phyloP scores from a whole-genome alignment of 2,329 filamentous ascomycete genomes.

The Capronia americana region DNA sequence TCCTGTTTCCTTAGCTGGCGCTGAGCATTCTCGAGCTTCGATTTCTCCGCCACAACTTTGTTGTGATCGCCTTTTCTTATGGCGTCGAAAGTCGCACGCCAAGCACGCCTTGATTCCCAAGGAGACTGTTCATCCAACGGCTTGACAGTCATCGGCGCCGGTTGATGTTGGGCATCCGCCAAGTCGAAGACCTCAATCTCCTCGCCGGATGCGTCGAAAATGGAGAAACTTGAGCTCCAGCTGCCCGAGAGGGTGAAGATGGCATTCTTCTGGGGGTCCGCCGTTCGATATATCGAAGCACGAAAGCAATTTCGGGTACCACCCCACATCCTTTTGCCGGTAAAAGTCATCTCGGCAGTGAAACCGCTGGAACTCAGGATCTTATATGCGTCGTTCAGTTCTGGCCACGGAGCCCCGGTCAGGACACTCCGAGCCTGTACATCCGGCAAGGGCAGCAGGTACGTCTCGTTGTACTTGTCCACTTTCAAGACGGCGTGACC shows the following conservation, averaged over 20 bases:
- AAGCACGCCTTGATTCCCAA: constrained; percentile 85
- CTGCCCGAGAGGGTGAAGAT: constrained; percentile 33
- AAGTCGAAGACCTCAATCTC: constrained; percentile 65
- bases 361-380: constrained; percentile 35
- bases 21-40: constrained; percentile 88
- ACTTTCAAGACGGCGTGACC: constrained; percentile 37
- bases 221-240: constrained; percentile 69
- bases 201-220: constrained; percentile 63
- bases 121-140: constrained; percentile 81
- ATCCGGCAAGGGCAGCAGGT: constrained; percentile 37
- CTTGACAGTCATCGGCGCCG: constrained; percentile 66
- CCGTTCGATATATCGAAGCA: constrained; percentile 32
- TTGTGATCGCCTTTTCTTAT: constrained; percentile 86
- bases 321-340: constrained; percentile 35
- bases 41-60: constrained; percentile 76
- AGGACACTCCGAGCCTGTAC: constrained; percentile 36
- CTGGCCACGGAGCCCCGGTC: constrained; percentile 57
- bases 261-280: constrained; percentile 19
- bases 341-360: constrained; percentile 37
- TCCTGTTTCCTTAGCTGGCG: constrained; percentile 77
- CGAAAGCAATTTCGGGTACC: constrained; percentile 35
- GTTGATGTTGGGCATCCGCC: constrained; percentile 28
- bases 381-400: constrained; percentile 38
- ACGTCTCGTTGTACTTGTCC: constrained; percentile 39
- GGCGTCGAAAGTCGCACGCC: constrained; percentile 81